These are phyloP conservation scores for Neurospora sp. DNA, from an alignment of 495 filamentous ascomycete species.

Conservation along the genomic window DNA sequence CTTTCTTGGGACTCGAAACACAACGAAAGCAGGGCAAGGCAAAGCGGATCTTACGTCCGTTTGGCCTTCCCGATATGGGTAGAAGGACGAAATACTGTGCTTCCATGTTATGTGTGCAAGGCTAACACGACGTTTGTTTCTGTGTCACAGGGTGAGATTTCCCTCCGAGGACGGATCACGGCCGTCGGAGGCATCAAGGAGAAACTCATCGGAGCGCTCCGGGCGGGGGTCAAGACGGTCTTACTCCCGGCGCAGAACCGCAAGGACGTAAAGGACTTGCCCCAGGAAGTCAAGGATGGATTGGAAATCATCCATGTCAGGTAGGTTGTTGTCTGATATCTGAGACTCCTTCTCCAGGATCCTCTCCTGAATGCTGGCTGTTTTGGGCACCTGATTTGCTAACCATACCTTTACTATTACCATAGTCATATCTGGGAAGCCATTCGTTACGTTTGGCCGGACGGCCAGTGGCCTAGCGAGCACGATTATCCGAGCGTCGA, in stretches of 20 bases:
- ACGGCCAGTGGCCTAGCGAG: conserved; percentile 67
- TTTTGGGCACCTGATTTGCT: background rate
- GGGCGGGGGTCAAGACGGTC: conserved; percentile 91
- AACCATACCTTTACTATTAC: background rate
- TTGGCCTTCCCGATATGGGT: background rate
- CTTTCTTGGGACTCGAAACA: background rate
- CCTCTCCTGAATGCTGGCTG: conserved; percentile 2
- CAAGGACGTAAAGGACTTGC: conserved; percentile 89
- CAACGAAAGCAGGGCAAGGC: background rate
- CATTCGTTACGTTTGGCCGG: conserved; percentile 73
- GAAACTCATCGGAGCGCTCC: conserved; percentile 89
- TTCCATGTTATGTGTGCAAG: background rate
- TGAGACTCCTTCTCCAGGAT: background rate
- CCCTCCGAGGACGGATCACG: conserved; percentile 73
- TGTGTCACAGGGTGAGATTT: conserved; percentile 60
- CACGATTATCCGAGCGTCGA: conserved; percentile 33
- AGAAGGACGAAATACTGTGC: background rate
- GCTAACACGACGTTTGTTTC: conserved; percentile 17
- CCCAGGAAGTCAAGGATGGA: conserved; percentile 78
- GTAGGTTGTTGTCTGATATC: conserved; percentile 38
- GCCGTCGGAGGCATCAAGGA: conserved; percentile 97
- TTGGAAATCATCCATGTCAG: conserved; percentile 80
- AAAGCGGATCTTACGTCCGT: background rate
- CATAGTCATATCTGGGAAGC: conserved; percentile 84
- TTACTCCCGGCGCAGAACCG: conserved; percentile 79